phyloP scores from a whole-genome alignment of 768 basidiomycete species.

The Suillus plorans region DNA sequence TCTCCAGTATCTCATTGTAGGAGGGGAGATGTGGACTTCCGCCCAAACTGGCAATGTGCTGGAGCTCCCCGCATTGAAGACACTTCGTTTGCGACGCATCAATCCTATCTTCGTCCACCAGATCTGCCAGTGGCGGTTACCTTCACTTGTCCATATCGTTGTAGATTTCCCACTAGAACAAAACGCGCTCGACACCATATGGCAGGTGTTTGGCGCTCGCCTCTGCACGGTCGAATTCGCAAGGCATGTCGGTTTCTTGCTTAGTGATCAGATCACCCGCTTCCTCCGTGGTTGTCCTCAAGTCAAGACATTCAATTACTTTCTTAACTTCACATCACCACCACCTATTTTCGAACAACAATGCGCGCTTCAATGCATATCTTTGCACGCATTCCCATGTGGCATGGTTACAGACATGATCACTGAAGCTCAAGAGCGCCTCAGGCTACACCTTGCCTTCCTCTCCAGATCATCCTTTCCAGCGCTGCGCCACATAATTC shows the following conservation, averaged over 20 bases:
- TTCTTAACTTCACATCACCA: constrained; percentile 46
- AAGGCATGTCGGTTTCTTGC: constrained; percentile 51
- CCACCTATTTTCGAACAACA: constrained; percentile 28
- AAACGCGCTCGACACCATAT: constrained; percentile 43
- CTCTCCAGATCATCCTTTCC: constrained; percentile 44
- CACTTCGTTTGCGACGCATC: constrained; percentile 50
- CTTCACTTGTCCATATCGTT: constrained; percentile 51
- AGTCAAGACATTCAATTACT: constrained; percentile 55
- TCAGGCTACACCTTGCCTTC: constrained; percentile 48
- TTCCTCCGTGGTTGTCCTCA: constrained; percentile 48
- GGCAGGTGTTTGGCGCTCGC: constrained; percentile 49
- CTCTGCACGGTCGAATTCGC: constrained; percentile 60
- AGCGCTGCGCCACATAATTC: constrained; percentile 40
- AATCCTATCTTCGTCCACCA: constrained; percentile 52
- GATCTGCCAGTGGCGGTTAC: constrained; percentile 51
- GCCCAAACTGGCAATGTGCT: constrained; percentile 25
- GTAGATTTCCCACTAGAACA: constrained; percentile 45
- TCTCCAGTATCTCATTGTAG: constrained; percentile 57
- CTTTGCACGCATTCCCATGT: constrained; percentile 52
- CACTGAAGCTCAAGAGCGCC: constrained; percentile 36
- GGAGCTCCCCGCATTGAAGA: constrained; percentile 46
- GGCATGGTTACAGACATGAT: constrained; percentile 36
- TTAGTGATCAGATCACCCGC: constrained; percentile 44
- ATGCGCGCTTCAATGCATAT: constrained; percentile 41
- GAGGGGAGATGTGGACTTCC: constrained; percentile 40